Evolutionary conservation across 2,329 filamentous ascomycete genomes (phyloP).

Genomic region (Cadophora malorum): DNA sequence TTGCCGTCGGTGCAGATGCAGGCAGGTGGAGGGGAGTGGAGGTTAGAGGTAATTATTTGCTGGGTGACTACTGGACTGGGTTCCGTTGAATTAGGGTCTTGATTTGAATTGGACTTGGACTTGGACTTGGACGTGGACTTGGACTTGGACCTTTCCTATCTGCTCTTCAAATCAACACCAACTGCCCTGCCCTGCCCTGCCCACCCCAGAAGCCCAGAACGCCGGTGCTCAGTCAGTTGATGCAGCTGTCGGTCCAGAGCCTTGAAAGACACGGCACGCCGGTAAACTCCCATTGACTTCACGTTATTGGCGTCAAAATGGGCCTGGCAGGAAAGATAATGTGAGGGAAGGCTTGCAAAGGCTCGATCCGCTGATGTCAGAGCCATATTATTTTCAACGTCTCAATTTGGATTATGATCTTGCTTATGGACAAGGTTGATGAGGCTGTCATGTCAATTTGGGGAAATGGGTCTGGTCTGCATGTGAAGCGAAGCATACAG

Average conservation of each 20-base stretch:
- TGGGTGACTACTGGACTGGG: too few relatives aligned
- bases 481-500: background rate
- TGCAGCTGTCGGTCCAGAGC: conserved; percentile 10
- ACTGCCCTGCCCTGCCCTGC: background rate
- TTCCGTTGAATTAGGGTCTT: background rate
- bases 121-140: too few relatives aligned
- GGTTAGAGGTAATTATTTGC: background rate
- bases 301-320: background rate
- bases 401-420: background rate
- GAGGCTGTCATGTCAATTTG: background rate
- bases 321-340: background rate
- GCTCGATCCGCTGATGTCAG: too few relatives aligned
- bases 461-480: background rate
- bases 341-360: too few relatives aligned
- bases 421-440: background rate
- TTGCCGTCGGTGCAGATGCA: background rate
- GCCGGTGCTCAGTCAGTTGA: conserved; percentile 3
- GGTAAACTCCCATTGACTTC: background rate
- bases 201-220: conserved; percentile 3
- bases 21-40: background rate
- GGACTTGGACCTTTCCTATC: background rate
- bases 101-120: background rate
- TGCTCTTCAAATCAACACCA: background rate
- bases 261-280: conserved; percentile 5
- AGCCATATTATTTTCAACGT: too few relatives aligned